A percentile compares a stretch with the other conserved stretches of the same genome.
Evolutionary conservation across 768 basidiomycete species (phyloP).

Genomic region (Tylopilus sp.): DNA sequence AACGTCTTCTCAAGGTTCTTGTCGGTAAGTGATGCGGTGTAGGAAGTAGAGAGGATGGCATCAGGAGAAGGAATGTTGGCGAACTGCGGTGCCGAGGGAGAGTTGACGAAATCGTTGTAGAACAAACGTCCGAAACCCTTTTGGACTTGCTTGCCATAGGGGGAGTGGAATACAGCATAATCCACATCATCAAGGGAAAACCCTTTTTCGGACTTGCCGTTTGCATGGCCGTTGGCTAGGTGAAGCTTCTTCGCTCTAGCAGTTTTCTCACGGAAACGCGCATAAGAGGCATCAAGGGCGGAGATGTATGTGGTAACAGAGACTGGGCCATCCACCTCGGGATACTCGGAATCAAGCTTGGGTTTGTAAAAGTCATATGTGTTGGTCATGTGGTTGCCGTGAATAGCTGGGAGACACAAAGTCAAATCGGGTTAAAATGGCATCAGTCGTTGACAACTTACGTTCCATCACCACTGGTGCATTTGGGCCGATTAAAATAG

Average conservation of each 20-base stretch:
- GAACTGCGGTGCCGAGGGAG: conserved; percentile 67
- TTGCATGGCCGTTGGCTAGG: conserved; percentile 33
- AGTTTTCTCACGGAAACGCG: conserved; percentile 77
- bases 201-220: conserved; percentile 28
- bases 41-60: conserved; percentile 58
- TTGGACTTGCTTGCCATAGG: conserved; percentile 98
- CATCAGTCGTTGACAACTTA: conserved; percentile 42
- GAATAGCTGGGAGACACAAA: conserved; percentile 60
- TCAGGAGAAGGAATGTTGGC: conserved; percentile 71
- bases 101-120: conserved; percentile 88
- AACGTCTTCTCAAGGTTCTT: conserved; percentile 96
- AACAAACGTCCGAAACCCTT: conserved; percentile 92
- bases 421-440: conserved; percentile 6
- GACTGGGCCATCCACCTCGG: conserved; percentile 95
- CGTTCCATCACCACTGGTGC: conserved; percentile 94
- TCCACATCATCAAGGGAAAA: conserved; percentile 86
- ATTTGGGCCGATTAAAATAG: conserved; percentile 93
- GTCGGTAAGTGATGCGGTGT: conserved; percentile 80
- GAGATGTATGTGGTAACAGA: conserved; percentile 94
- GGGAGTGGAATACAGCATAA: conserved; percentile 94
- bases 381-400: conserved; percentile 97
- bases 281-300: conserved; percentile 88
- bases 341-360: conserved; percentile 90
- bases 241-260: conserved; percentile 57
- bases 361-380: conserved; percentile 99